Conservation (phyloP, 2,329 filamentous ascomycete genomes). For the Fusarium xylarioides region DNA sequence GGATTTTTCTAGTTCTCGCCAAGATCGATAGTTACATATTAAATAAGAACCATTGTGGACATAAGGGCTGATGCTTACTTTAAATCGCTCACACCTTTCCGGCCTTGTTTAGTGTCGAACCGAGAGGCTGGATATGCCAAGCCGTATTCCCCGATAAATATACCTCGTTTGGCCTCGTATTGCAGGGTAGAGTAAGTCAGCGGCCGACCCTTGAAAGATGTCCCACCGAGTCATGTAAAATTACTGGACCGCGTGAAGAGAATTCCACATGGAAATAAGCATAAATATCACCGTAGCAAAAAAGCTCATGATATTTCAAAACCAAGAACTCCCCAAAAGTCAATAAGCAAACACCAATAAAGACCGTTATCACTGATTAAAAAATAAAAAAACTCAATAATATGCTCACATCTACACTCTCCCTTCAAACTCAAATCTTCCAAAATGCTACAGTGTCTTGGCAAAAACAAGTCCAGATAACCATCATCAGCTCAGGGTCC, state of each 20-base stretch:
- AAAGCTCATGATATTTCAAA: neutral
- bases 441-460: neutral
- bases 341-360: too few species aligned
- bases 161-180: too few species aligned
- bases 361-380: fast-evolving
- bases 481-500: neutral
- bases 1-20: neutral
- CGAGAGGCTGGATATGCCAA: neutral
- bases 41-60: neutral
- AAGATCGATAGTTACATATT: neutral
- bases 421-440: neutral
- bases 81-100: neutral
- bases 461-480: neutral
- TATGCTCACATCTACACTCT: neutral
- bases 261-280: neutral
- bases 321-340: too few species aligned
- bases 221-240: neutral
- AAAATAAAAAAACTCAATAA: neutral
- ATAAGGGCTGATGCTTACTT: neutral
- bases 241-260: too few species aligned
- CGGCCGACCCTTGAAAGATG: neutral
- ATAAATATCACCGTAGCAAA: neutral
- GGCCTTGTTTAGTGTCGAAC: neutral
- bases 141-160: neutral
- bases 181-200: neutral